These are phyloP conservation scores for Eimeria necatrix DNA, from an alignment of 169 alveolate genomes.

Conservation along the genomic window DNA sequence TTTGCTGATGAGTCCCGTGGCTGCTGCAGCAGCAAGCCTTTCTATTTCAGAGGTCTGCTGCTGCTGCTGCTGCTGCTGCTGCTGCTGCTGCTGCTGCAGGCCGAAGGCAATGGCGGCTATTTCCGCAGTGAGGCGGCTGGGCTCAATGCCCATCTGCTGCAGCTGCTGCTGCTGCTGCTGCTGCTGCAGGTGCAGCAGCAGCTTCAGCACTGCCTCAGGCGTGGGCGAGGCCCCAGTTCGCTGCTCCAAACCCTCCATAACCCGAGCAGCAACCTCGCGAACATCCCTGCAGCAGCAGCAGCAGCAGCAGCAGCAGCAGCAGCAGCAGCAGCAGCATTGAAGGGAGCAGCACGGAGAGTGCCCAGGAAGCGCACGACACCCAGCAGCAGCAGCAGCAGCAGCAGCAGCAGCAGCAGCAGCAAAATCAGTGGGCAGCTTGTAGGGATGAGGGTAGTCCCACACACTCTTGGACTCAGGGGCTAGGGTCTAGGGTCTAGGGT, in stretches of 20 bases:
- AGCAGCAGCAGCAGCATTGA: conserved; percentile 11
- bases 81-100: conserved; percentile 35
- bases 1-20: background rate
- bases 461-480: background rate
- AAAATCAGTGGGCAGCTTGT: too few relatives aligned
- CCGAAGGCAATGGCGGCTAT: background rate
- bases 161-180: conserved; percentile 9
- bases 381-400: background rate
- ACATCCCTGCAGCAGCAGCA: conserved; percentile 45
- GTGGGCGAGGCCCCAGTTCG: background rate
- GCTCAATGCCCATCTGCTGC: conserved; percentile 35
- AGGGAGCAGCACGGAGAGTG: background rate
- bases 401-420: background rate
- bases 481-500: conserved; percentile 37
- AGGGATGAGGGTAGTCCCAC: too few relatives aligned
- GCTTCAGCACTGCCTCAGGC: conserved; percentile 15
- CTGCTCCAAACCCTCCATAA: conserved; percentile 3
- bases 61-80: conserved; percentile 44
- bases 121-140: background rate
- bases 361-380: too few relatives aligned
- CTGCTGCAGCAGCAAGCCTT: conserved; percentile 36
- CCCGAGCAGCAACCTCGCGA: conserved; percentile 23
- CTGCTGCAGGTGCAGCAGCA: conserved; percentile 52
- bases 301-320: conserved; percentile 27
- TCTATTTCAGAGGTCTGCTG: background rate